Percentiles rank a stretch among this genome's conserved stretches.
phyloP scores from a whole-genome alignment of 805 yeast species.

The Kluyveromyces starmeri region DNA sequence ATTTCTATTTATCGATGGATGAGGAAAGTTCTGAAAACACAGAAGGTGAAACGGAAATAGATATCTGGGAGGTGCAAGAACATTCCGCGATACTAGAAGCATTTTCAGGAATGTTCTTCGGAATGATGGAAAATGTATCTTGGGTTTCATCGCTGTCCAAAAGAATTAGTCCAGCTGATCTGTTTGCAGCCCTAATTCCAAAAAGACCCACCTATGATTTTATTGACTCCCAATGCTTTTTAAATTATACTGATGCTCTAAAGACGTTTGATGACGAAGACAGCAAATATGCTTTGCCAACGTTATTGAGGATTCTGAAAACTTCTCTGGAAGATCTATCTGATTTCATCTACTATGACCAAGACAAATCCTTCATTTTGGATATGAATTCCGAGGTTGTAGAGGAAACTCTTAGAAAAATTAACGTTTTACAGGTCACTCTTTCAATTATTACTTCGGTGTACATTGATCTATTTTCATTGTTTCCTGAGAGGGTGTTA shows the following conservation, averaged over 20 bases:
- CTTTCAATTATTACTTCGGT: conserved; percentile 47
- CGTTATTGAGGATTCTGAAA: conserved; percentile 28
- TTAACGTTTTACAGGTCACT: conserved; percentile 33
- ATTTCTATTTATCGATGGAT: conserved; percentile 33
- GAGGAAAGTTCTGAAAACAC: conserved; percentile 38
- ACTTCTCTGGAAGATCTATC: conserved; percentile 25
- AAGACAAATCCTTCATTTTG: conserved; percentile 13
- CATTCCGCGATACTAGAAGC: conserved; percentile 43
- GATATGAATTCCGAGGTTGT: conserved; percentile 8
- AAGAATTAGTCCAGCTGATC: conserved; percentile 33
- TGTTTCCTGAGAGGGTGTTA: conserved; percentile 37
- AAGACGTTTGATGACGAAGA: conserved; percentile 49
- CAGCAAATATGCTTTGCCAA: conserved; percentile 38
- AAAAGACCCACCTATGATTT: conserved; percentile 56
- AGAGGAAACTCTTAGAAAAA: conserved; percentile 15
- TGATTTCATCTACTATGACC: conserved; percentile 19
- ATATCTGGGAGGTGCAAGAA: conserved; percentile 44
- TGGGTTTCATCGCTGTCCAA: conserved; percentile 36
- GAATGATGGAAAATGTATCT: conserved; percentile 40
- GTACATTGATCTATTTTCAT: conserved; percentile 43
- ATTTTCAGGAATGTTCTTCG: conserved; percentile 38
- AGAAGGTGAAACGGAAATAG: conserved; percentile 34
- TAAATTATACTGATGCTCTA: conserved; percentile 44
- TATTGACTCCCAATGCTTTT: conserved; percentile 43
- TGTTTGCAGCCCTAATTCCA: conserved; percentile 42